Evolutionary conservation across 192 early-diverging fungal species (phyloP).

Genomic region (Coemansia sp.): DNA sequence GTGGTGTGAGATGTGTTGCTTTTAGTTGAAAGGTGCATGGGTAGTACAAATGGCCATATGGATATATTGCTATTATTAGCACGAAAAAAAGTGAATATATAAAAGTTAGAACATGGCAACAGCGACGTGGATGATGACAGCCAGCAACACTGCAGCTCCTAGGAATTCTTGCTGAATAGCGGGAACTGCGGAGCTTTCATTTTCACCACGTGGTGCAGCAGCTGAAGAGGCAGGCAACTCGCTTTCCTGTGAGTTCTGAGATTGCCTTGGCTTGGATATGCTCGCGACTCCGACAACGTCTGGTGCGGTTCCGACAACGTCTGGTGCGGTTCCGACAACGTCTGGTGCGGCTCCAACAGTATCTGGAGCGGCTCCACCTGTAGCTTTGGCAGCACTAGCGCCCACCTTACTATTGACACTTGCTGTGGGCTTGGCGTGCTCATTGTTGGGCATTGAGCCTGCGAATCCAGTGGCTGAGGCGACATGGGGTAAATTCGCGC

Average conservation of each 20-base stretch:
- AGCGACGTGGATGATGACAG: background rate
- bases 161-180: background rate
- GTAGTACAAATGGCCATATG: too few species aligned
- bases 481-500: background rate
- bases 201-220: background rate
- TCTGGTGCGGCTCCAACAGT: background rate
- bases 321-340: background rate
- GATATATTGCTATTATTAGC: too few species aligned
- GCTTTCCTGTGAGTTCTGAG: background rate
- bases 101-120: background rate
- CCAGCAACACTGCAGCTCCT: background rate
- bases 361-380: background rate
- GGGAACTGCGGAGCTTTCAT: background rate
- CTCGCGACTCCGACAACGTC: background rate
- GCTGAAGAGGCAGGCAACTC: background rate
- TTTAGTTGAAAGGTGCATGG: too few species aligned
- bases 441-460: background rate
- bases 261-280: background rate
- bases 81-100: background rate
- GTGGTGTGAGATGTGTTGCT: too few species aligned
- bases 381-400: background rate
- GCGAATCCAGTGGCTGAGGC: background rate
- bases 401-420: background rate
- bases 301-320: background rate
- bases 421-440: constrained; percentile 1